Evolutionary conservation across 2,329 filamentous ascomycete genomes (phyloP), one percentile per base, ranked within the genome.

Genomic region (Rhinocladiella similis): DNA sequence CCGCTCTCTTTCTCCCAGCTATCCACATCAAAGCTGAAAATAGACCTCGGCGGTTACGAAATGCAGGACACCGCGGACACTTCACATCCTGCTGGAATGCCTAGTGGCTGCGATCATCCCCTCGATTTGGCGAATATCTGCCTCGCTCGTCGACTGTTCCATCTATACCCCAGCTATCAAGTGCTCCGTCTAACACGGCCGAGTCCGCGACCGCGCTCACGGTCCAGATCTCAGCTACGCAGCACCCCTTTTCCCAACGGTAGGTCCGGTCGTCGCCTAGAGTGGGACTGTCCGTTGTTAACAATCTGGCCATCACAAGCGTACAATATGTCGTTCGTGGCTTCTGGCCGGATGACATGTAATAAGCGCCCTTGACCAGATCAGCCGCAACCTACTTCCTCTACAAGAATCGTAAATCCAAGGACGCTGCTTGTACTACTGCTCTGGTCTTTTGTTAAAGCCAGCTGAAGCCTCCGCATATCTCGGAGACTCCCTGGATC

Each of bases 311-410:
- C 38, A 16, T 41, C 38, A 41, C 38, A 41, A 41, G 38, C 38
- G 38, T 41, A 19, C 16, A 16, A 13, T 12, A 14, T 19, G 20
- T n/a, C 20, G 22, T 19, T 57, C 49, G 54, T 58, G 55, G 52
- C 48, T 27, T 48, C 46, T 49, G 51, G 10, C 51, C 39, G 35
- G 53, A 56, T 56, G 55, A 53, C 49, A 47, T 22, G 52, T 52
- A 53, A 50, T 49, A 33, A 16, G 46, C 29, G 22, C 50, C 45
- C 27, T 16, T 42, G 43, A 33, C 50, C 41, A 56, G 43, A 60
- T 57, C 58, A 60, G 50, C 54, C 53, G 51, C 51, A 33, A 47
- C 5, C n/a, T 10, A 20, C 50, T 25, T 13, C 35, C 50, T 33
- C 10, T 33, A 33, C 29, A 33, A 7, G 6, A 10, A 10, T 33